A percentile compares a stretch with the other conserved stretches of the same genome.
Conservation (phyloP, 352 stramenopile species). For the Achlya hypogyna region DNA sequence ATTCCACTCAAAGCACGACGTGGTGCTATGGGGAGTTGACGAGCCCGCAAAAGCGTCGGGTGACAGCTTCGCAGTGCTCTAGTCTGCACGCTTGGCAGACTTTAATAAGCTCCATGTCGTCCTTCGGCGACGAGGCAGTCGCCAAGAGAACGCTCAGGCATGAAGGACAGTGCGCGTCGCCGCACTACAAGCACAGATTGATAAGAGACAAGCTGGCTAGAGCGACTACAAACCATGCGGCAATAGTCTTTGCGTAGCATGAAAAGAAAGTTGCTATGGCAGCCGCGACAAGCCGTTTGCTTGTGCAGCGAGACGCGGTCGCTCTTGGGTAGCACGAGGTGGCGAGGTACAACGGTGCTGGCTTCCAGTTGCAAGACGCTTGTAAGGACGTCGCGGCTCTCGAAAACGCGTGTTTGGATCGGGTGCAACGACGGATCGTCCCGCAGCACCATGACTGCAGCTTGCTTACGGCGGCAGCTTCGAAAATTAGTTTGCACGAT, state of each 20-base stretch:
- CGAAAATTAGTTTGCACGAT: not conserved
- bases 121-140: not conserved
- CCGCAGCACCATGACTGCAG: not conserved
- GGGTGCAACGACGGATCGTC: not conserved
- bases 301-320: not conserved
- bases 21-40: not conserved
- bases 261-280: not conserved
- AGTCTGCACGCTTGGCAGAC: slow-evolving; percentile 1
- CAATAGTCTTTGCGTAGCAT: slow-evolving; percentile 7
- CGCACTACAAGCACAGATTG: slow-evolving; percentile 34
- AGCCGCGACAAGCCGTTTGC: not conserved
- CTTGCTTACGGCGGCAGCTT: not conserved
- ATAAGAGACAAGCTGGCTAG: not conserved
- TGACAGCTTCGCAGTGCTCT: not conserved
- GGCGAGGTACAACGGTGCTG: not conserved
- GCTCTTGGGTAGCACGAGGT: not conserved
- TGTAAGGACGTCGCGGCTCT: not conserved
- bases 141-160: not conserved
- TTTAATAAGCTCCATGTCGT: not conserved
- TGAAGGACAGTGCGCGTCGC: slow-evolving; percentile 30
- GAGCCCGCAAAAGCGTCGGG: not conserved
- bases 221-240: slow-evolving; percentile 8
- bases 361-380: not conserved
- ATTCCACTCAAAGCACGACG: too few species aligned
- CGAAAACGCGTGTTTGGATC: not conserved